phyloP scores from a whole-genome alignment of 1,284 basidiomycete genomes.

The Peniophora sp. region DNA sequence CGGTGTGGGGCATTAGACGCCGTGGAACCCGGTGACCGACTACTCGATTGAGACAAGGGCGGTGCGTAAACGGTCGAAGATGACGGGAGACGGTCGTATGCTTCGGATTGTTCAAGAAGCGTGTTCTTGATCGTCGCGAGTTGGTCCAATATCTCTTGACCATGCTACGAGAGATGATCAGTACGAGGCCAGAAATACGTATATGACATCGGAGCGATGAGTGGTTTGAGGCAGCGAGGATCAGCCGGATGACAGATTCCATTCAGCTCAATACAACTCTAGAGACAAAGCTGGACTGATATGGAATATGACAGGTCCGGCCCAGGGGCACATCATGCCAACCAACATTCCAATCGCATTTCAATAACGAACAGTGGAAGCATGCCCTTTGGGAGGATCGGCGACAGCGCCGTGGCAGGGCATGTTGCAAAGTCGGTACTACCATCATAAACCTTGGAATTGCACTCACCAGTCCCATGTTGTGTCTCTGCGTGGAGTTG shows the following conservation, averaged over 20 bases:
- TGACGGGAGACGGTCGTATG: conserved; percentile 17
- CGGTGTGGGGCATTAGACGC: conserved; percentile 1
- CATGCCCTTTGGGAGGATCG: too few relatives aligned
- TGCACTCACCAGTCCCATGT: conserved; percentile 48
- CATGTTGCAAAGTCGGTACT: background rate
- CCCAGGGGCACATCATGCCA: too few relatives aligned
- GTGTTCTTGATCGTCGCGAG: conserved; percentile 26
- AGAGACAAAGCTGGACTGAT: too few relatives aligned
- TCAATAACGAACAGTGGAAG: too few relatives aligned
- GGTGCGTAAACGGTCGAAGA: conserved; percentile 1
- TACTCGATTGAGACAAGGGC: conserved; percentile 1
- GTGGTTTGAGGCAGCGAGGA: too few relatives aligned
- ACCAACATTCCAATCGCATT: too few relatives aligned
- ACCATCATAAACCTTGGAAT: background rate
- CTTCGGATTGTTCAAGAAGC: conserved; percentile 28
- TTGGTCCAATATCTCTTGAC: conserved; percentile 51
- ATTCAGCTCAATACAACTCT: too few relatives aligned
- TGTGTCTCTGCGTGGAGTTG: conserved; percentile 37
- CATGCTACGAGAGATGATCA: conserved; percentile 38
- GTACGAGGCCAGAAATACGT: background rate
- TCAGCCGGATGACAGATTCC: too few relatives aligned
- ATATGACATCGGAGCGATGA: too few relatives aligned
- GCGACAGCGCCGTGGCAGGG: too few relatives aligned
- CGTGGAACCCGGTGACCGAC: background rate
- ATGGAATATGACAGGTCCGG: too few relatives aligned